Conservation (phyloP, 2,329 filamentous ascomycete species). For the Colletotrichum cereale region DNA sequence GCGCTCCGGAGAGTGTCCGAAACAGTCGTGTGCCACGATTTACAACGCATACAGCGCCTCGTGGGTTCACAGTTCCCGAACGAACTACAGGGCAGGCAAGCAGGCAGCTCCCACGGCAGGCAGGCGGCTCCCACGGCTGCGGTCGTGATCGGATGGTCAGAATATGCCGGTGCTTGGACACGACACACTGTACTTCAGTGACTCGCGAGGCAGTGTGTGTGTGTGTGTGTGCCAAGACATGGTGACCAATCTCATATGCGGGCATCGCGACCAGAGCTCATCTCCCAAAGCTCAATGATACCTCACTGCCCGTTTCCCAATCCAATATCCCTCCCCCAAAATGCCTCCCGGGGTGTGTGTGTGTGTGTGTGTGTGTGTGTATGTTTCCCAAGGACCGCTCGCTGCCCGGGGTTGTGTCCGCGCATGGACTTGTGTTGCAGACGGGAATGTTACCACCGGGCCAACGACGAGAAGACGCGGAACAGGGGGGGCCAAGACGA, state of each 20-base stretch:
- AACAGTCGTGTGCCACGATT: constrained; percentile 6
- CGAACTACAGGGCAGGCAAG: not conserved
- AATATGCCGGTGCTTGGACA: not conserved
- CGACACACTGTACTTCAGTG: constrained; percentile 3
- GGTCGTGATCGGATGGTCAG: not conserved
- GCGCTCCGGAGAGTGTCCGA: not conserved
- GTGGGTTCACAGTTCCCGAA: not conserved
- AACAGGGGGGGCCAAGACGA: not conserved
- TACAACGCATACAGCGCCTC: not conserved
- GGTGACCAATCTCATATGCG: constrained; percentile 28
- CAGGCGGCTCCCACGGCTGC: no score
- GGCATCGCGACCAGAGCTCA: constrained; percentile 26
- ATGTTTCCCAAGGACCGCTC: constrained; percentile 8
- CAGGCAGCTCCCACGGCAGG: no score
- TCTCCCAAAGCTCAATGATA: constrained; percentile 15
- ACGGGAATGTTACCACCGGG: not conserved
- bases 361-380: no score
- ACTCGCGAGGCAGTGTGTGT: not conserved
- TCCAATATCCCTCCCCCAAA: constrained; percentile 1
- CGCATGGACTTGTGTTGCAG: constrained; percentile 21
- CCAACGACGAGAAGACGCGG: not conserved
- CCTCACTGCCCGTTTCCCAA: not conserved
- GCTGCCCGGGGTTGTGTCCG: not conserved
- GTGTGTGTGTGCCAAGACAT: constrained; percentile 1
- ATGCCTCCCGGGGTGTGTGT: no score